Evolutionary conservation across 1,139 yeast genomes (phyloP).

Genomic region (Magnusiomyces suaveolens): DNA sequence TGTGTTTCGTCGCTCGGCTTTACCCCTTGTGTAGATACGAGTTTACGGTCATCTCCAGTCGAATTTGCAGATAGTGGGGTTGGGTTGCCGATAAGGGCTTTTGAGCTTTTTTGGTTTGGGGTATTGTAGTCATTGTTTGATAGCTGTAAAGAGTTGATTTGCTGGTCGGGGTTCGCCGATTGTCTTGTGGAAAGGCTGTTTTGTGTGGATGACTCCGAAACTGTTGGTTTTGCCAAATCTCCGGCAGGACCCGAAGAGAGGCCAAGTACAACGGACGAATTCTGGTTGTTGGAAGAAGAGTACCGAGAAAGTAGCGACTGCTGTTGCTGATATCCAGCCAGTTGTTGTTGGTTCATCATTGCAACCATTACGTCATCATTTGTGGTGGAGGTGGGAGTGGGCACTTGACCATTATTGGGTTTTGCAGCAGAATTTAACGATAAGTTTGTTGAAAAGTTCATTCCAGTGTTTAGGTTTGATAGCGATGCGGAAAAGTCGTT

Average conservation of each 20-base stretch:
- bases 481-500: not conserved
- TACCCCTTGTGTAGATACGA: not conserved
- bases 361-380: not conserved
- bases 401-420: not conserved
- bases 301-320: not conserved
- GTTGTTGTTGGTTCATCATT: constrained; percentile 1
- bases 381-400: not conserved
- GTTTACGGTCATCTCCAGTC: not conserved
- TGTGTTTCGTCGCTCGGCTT: not conserved
- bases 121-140: not conserved
- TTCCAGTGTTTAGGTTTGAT: not conserved
- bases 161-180: not conserved
- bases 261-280: not conserved
- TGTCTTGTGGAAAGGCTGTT: not conserved
- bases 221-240: no score
- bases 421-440: not conserved
- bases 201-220: not conserved
- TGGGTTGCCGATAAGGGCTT: not conserved
- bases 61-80: not conserved
- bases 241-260: no score
- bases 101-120: not conserved
- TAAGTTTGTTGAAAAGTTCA: not conserved
- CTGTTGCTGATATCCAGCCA: not conserved
- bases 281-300: not conserved
- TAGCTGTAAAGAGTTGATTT: not conserved